Percentiles rank a stretch among this genome's conserved stretches.
Evolutionary conservation across 2,329 filamentous ascomycete genomes (phyloP).

Genomic region (Fusarium devonianum): DNA sequence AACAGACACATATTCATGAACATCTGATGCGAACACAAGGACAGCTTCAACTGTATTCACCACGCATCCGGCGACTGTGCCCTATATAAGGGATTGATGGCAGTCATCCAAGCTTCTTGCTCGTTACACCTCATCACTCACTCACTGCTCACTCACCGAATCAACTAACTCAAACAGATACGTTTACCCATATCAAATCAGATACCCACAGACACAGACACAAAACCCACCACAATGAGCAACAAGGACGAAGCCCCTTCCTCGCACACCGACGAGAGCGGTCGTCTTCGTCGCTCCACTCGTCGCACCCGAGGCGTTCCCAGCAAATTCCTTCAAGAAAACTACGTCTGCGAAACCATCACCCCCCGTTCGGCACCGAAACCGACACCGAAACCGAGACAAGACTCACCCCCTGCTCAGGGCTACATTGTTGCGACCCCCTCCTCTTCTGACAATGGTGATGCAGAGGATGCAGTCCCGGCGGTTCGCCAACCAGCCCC

Average conservation of each 20-base stretch:
- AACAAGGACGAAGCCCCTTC: background rate
- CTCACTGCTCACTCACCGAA: background rate
- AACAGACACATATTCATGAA: background rate
- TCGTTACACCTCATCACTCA: background rate
- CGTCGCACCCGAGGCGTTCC: conserved; percentile 8
- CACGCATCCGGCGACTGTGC: background rate
- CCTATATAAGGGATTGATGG: background rate
- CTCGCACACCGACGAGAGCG: background rate
- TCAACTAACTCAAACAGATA: background rate
- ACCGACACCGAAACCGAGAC: background rate
- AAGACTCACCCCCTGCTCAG: background rate
- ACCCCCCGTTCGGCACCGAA: background rate
- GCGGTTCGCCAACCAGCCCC: background rate
- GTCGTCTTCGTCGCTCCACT: conserved; percentile 6
- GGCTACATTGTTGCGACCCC: background rate
- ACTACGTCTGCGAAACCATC: background rate
- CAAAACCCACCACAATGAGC: background rate
- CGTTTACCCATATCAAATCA: background rate
- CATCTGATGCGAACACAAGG: background rate
- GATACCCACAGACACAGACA: background rate
- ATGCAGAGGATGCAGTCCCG: background rate
- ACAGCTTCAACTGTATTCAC: background rate
- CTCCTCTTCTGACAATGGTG: background rate
- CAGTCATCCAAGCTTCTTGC: background rate
- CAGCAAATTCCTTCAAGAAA: background rate